phyloP scores from a whole-genome alignment of 2,329 filamentous ascomycete genomes.

The Phialocephala sp. region DNA sequence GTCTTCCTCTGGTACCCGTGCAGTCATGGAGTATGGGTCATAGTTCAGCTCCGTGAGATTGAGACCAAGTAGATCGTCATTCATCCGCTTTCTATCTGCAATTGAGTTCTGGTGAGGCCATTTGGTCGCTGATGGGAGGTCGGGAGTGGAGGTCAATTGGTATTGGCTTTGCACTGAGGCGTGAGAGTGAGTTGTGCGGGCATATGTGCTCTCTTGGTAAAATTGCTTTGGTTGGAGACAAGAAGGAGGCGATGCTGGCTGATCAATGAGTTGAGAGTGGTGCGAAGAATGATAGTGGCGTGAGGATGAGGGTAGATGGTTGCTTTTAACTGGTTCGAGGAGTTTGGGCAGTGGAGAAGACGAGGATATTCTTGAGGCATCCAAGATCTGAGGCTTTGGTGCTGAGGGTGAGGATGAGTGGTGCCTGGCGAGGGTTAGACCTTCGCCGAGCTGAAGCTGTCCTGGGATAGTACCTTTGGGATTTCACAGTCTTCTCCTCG shows the following conservation, averaged over 20 bases:
- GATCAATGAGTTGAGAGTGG: background rate
- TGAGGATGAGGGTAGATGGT: background rate
- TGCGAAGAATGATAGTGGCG: background rate
- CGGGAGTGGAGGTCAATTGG: slow-evolving; percentile 6
- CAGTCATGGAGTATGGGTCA: background rate
- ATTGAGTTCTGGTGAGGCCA: slow-evolving; percentile 15
- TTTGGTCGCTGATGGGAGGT: slow-evolving; percentile 14
- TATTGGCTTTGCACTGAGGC: slow-evolving; percentile 15
- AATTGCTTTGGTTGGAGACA: background rate
- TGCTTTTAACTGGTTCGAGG: background rate
- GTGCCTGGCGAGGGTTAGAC: background rate
- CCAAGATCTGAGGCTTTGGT: background rate
- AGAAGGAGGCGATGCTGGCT: background rate
- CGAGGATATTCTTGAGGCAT: background rate
- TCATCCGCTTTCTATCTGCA: slow-evolving; percentile 6
- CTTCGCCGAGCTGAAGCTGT: background rate
- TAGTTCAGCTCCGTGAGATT: background rate
- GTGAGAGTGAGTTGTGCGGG: background rate
- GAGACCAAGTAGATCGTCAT: slow-evolving; percentile 19
- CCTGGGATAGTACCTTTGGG: background rate
- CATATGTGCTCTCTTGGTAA: background rate
- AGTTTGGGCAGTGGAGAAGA: background rate
- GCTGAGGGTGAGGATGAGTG: background rate
- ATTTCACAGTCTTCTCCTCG: background rate
- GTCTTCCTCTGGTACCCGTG: background rate